A percentile compares a stretch with the other conserved stretches of the same genome.
Conservation (phyloP, 805 yeast genomes). For the Blastobotrys terrestris region DNA sequence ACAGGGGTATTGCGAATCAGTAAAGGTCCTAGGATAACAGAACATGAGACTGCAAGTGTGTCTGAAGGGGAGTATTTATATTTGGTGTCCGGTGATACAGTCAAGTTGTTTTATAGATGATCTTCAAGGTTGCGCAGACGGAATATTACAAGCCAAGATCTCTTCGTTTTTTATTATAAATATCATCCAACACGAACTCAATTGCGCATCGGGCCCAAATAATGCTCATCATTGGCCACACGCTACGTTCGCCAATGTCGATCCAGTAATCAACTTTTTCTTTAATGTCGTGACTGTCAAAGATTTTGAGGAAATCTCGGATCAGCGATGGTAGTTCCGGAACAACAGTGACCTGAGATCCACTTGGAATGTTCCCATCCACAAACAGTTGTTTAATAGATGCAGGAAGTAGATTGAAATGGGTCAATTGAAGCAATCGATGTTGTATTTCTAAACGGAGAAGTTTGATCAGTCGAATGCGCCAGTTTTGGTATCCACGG, state of each 20-base stretch:
- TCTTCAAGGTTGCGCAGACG: not conserved
- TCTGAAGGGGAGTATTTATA: conserved; percentile 61
- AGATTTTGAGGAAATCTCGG: conserved; percentile 63
- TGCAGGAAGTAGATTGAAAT: conserved; percentile 66
- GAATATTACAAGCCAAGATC: conserved; percentile 1
- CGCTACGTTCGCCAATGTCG: conserved; percentile 81
- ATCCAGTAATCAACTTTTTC: conserved; percentile 87
- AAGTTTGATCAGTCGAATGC: conserved; percentile 44
- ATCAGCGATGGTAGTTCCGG: conserved; percentile 74
- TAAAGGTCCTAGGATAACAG: conserved; percentile 45
- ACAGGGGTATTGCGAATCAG: conserved; percentile 65
- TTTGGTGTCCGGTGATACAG: conserved; percentile 49
- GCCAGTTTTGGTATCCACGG: conserved; percentile 36
- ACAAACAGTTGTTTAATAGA: conserved; percentile 69
- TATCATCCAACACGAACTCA: conserved; percentile 81
- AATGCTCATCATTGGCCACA: conserved; percentile 85
- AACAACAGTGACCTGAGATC: conserved; percentile 83
- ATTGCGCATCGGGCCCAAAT: conserved; percentile 84
- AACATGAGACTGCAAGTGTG: conserved; percentile 25
- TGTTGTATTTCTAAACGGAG: conserved; percentile 77
- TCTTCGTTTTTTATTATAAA: conserved; percentile 36
- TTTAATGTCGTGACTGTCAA: conserved; percentile 64
- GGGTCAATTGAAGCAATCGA: conserved; percentile 71
- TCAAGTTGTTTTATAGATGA: conserved; percentile 35
- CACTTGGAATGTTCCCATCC: conserved; percentile 81